These are phyloP conservation scores for Colletotrichum orchidophilum DNA, from an alignment of 2,329 filamentous ascomycete genomes.

Conservation along the genomic window DNA sequence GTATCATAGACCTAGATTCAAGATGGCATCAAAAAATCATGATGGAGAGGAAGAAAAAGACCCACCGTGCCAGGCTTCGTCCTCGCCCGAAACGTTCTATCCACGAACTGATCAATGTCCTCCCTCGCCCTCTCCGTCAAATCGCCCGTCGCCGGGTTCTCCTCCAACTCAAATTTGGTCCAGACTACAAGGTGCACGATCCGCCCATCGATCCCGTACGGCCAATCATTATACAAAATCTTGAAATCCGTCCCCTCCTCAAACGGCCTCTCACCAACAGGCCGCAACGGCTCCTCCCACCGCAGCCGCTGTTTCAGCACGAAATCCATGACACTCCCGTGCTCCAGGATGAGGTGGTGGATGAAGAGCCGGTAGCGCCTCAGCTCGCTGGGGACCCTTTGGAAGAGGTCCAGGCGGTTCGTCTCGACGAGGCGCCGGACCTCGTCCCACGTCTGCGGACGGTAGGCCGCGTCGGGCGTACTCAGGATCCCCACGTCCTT, in stretches of 20 bases:
- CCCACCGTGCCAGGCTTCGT: constrained; percentile 57
- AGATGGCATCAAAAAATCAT: not conserved
- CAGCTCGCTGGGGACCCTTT: constrained; percentile 79
- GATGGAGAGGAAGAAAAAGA: not conserved
- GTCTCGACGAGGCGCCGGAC: constrained; percentile 68
- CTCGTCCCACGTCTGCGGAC: constrained; percentile 72
- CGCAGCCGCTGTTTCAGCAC: constrained; percentile 74
- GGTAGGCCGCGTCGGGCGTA: constrained; percentile 75
- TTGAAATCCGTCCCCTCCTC: constrained; percentile 67
- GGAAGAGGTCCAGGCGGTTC: constrained; percentile 81
- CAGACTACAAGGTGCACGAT: constrained; percentile 91
- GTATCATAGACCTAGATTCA: not conserved
- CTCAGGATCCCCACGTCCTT: constrained; percentile 78
- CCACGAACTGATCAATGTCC: constrained; percentile 77
- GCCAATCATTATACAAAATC: constrained; percentile 92
- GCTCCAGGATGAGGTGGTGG: constrained; percentile 67
- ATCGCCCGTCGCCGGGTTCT: constrained; percentile 72
- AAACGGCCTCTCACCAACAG: constrained; percentile 49
- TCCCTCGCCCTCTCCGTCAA: constrained; percentile 70
- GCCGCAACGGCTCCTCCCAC: constrained; percentile 61
- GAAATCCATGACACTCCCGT: constrained; percentile 83
- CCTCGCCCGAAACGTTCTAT: constrained; percentile 68
- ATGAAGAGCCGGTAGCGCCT: constrained; percentile 80
- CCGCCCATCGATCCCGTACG: constrained; percentile 81
- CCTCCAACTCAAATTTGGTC: constrained; percentile 86